Conservation (phyloP, 768 basidiomycete species). For the Cystofilobasidium bisporidii region DNA sequence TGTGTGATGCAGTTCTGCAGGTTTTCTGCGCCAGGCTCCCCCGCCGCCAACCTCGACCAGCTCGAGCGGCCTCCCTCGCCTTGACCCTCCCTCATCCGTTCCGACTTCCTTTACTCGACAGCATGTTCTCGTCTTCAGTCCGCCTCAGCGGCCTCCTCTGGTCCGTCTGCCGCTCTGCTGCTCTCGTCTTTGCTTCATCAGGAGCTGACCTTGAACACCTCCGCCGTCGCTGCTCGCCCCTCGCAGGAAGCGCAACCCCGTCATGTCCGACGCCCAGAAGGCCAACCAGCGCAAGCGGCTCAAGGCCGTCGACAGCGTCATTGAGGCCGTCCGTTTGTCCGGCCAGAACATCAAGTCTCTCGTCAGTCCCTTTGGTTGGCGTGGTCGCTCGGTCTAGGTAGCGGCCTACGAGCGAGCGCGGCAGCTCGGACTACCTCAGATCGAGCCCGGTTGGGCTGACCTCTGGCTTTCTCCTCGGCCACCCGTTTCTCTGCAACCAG, state of each 20-base stretch:
- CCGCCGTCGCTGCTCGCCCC: not conserved
- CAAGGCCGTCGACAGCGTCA: slow-evolving; percentile 86
- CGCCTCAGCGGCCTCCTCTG: slow-evolving; percentile 16
- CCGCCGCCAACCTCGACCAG: no score
- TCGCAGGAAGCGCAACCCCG: slow-evolving; percentile 54
- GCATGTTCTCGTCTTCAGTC: slow-evolving; percentile 16
- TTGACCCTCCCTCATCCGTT: not conserved
- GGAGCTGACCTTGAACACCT: not conserved
- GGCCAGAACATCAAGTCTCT: slow-evolving; percentile 68
- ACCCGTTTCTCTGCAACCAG: slow-evolving; percentile 43
- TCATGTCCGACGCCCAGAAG: slow-evolving; percentile 79
- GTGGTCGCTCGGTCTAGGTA: no score
- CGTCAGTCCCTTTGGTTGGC: slow-evolving; percentile 46
- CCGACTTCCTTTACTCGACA: not conserved
- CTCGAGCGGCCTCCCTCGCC: not conserved
- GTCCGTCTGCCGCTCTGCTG: not conserved
- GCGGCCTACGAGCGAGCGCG: not conserved
- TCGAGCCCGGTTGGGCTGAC: no score
- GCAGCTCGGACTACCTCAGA: not conserved
- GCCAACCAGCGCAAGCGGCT: slow-evolving; percentile 79
- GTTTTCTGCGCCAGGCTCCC: not conserved
- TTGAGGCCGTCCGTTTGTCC: slow-evolving; percentile 71
- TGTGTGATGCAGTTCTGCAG: not conserved
- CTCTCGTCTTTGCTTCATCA: not conserved
- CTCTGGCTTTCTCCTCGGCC: no score